Evolutionary conservation across 2,329 filamentous ascomycete species (phyloP).

Genomic region (Penicillium sp.): DNA sequence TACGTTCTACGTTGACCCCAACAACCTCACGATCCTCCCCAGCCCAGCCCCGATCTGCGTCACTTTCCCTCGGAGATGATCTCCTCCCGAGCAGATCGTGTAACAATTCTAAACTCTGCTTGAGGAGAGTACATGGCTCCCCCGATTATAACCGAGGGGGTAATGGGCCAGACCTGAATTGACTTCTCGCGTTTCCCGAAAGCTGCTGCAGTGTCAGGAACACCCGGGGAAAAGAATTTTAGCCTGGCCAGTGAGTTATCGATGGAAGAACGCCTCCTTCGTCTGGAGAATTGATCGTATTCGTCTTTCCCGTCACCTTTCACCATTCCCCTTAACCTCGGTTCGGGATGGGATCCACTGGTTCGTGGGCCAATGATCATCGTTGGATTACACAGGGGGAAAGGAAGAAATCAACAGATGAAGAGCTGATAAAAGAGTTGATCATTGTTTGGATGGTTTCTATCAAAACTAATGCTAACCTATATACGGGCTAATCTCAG

Average conservation of each 20-base stretch:
- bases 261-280: neutral
- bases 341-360: neutral
- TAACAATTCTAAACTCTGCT: neutral
- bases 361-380: constrained; percentile 5
- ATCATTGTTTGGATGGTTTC: neutral
- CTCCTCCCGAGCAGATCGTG: neutral
- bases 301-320: neutral
- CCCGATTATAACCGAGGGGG: constrained; percentile 9
- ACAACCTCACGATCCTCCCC: neutral
- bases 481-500: neutral
- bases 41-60: constrained; percentile 4
- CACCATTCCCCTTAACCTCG: neutral
- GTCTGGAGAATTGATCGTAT: neutral
- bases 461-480: neutral
- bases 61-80: constrained; percentile 10
- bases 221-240: neutral
- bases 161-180: neutral
- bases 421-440: neutral
- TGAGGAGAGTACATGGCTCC: too few species aligned
- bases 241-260: too few species aligned
- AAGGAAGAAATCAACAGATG: neutral
- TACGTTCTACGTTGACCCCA: constrained; percentile 8
- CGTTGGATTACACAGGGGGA: constrained; percentile 3
- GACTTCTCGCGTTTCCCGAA: neutral
- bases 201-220: neutral